Evolutionary conservation across 1,284 basidiomycete species (phyloP).

Genomic region (Ceratobasidium sp.): DNA sequence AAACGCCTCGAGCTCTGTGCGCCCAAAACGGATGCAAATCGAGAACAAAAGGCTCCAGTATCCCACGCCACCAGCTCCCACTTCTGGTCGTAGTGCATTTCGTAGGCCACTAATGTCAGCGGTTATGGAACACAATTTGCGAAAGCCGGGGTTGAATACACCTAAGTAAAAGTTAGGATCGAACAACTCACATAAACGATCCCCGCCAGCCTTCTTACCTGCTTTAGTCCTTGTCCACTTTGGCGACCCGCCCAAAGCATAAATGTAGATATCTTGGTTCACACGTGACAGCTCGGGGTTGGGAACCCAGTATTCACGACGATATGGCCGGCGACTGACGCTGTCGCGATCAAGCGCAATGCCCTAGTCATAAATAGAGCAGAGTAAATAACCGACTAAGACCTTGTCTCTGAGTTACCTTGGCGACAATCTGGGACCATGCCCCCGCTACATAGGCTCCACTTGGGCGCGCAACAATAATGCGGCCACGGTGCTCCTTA

Average conservation of each 20-base stretch:
- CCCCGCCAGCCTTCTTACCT: background rate
- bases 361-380: background rate
- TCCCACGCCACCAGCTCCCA: background rate
- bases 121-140: conserved; percentile 1
- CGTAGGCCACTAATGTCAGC: conserved; percentile 18
- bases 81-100: background rate
- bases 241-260: background rate
- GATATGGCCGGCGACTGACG: conserved; percentile 7
- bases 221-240: conserved; percentile 18
- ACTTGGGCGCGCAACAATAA: conserved; percentile 1
- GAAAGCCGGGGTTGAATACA: conserved; percentile 3
- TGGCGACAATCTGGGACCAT: conserved; percentile 34
- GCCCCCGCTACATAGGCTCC: background rate
- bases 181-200: background rate
- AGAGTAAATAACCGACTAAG: background rate
- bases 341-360: conserved; percentile 22
- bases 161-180: background rate
- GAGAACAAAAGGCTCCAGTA: conserved; percentile 37
- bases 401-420: conserved; percentile 13
- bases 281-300: background rate
- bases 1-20: conserved; percentile 34
- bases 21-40: conserved; percentile 42
- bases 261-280: background rate
- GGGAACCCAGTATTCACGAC: conserved; percentile 4
- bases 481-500: conserved; percentile 1